phyloP scores from a whole-genome alignment of 2,329 filamentous ascomycete genomes.

The Metarhizium sp. region DNA sequence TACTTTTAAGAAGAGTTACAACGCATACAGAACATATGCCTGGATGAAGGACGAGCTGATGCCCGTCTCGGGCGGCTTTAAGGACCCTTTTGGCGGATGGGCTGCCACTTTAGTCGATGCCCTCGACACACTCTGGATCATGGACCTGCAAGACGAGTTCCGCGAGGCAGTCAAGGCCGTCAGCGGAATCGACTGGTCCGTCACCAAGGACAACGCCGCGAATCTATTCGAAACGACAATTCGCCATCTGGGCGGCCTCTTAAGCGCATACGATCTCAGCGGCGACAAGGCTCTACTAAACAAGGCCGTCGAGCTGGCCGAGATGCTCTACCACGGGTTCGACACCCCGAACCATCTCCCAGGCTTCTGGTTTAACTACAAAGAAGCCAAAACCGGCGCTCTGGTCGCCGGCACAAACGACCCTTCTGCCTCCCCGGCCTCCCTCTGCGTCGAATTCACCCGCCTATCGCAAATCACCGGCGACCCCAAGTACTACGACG shows the following conservation, averaged over 20 bases:
- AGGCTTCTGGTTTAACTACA: constrained; percentile 17
- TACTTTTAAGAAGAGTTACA: constrained; percentile 35
- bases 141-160: constrained; percentile 49
- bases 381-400: constrained; percentile 14
- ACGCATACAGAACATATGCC: constrained; percentile 40
- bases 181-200: constrained; percentile 39
- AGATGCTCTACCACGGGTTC: constrained; percentile 44
- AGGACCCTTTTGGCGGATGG: constrained; percentile 42
- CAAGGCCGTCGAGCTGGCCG: constrained; percentile 40
- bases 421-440: constrained; percentile 30
- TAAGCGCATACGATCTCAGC: constrained; percentile 41
- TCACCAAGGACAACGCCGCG: constrained; percentile 29
- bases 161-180: constrained; percentile 40
- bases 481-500: constrained; percentile 64
- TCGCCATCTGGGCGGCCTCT: constrained; percentile 40
- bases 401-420: constrained; percentile 56
- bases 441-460: constrained; percentile 52
- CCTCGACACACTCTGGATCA: constrained; percentile 53
- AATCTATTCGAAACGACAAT: constrained; percentile 47
- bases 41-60: constrained; percentile 43
- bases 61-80: constrained; percentile 35
- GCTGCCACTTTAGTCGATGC: constrained; percentile 50
- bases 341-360: constrained; percentile 42
- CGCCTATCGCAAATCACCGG: constrained; percentile 60
- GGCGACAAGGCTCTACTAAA: constrained; percentile 29